A percentile compares a stretch with the other conserved stretches of the same genome.
phyloP scores from a whole-genome alignment of 257 asterid genomes.

The Phtheirospermum japonicum region DNA sequence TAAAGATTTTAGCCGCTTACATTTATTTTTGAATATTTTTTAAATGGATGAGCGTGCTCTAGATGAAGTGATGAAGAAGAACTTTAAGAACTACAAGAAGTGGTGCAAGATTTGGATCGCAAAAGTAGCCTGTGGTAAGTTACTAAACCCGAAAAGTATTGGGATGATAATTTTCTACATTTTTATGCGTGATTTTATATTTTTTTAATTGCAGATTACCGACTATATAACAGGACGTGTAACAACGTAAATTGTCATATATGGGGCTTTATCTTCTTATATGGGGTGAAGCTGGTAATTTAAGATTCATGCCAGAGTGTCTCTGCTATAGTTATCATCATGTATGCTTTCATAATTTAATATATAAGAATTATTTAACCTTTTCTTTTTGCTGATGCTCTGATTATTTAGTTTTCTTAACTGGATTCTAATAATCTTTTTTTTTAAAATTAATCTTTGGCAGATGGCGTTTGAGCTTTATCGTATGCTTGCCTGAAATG shows the following conservation, averaged over 20 bases:
- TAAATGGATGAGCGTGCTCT: constrained; percentile 79
- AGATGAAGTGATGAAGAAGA: constrained; percentile 69
- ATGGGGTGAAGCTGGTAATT: constrained; percentile 66
- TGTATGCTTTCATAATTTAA: too few relatives aligned
- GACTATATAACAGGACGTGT: constrained; percentile 49
- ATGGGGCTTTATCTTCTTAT: constrained; percentile 66
- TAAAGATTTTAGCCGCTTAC: too few relatives aligned
- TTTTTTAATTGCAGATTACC: constrained; percentile 38
- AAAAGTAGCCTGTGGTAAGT: too few relatives aligned
- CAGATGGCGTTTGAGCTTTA: constrained; percentile 98
- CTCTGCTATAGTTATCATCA: too few relatives aligned
- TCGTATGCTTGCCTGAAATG: too few relatives aligned
- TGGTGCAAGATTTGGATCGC: constrained; percentile 84
- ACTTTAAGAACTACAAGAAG: constrained; percentile 75
- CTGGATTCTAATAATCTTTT: constrained; percentile 19
- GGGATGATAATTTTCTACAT: not conserved
- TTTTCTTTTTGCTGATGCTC: too few relatives aligned
- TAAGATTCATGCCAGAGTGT: constrained; percentile 68
- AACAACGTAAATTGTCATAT: constrained; percentile 50
- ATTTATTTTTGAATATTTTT: constrained; percentile 20
- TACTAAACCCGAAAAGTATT: constrained; percentile 29
- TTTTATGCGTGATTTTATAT: not conserved
- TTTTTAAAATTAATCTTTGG: constrained; percentile 13
- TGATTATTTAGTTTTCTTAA: not conserved
- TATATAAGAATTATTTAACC: too few relatives aligned